Percentiles rank a stretch among this genome's conserved stretches.
These are phyloP conservation scores for Penicillium brasilianum DNA, from an alignment of 2,329 filamentous ascomycete genomes.

Conservation along the genomic window DNA sequence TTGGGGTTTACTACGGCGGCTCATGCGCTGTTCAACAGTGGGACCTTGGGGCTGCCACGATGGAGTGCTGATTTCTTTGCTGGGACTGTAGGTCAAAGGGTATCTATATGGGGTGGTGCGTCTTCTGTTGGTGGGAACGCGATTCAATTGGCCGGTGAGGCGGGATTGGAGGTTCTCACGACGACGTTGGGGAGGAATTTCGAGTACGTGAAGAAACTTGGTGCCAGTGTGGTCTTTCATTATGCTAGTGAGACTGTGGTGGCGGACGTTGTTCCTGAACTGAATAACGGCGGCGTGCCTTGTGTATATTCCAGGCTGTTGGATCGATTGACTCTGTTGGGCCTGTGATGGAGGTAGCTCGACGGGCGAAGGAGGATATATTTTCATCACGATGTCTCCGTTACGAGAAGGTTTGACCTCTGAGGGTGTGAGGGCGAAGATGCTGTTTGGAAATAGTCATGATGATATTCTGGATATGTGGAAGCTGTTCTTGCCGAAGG, in stretches of 20 bases:
- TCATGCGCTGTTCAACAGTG: not conserved
- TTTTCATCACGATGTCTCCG: constrained; percentile 12
- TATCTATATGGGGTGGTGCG: constrained; percentile 59
- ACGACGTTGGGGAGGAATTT: not conserved
- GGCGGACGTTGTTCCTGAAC: not conserved
- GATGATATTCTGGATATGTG: constrained; percentile 37
- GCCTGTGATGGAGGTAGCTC: not conserved
- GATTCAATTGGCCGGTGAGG: constrained; percentile 15
- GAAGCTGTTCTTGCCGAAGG: constrained; percentile 38
- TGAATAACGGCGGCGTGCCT: not conserved
- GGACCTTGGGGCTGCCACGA: not conserved
- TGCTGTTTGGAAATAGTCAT: constrained; percentile 35
- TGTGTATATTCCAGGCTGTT: not conserved
- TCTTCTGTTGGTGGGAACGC: constrained; percentile 53
- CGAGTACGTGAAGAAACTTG: not conserved
- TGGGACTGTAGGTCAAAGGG: not conserved
- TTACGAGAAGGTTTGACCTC: constrained; percentile 16
- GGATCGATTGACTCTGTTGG: not conserved
- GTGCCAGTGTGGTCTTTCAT: not conserved
- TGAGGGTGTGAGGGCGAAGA: constrained; percentile 24
- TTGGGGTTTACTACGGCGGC: not conserved
- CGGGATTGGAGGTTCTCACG: not conserved
- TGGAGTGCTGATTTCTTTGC: not conserved
- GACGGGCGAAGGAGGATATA: not conserved
- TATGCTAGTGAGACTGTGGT: not conserved